Evolutionary conservation across 495 filamentous ascomycete genomes (phyloP).

Genomic region (Tricharina praecox): DNA sequence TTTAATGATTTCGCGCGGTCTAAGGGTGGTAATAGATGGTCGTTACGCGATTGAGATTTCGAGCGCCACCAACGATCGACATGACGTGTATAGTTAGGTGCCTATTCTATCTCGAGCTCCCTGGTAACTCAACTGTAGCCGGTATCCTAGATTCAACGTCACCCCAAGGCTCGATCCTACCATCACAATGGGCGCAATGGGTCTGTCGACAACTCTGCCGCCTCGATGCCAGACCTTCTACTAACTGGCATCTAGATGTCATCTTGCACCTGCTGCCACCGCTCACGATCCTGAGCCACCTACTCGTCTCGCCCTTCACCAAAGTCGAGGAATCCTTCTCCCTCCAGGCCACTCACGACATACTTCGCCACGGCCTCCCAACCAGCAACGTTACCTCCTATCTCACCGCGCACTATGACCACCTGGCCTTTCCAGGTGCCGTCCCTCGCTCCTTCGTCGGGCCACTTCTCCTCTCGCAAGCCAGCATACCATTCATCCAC

Average conservation of each 20-base stretch:
- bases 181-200: no score
- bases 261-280: slow-evolving; percentile 44
- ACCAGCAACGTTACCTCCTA: slow-evolving; percentile 34
- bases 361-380: slow-evolving; percentile 63
- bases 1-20: no score
- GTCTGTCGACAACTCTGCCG: no score
- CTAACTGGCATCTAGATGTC: slow-evolving; percentile 35
- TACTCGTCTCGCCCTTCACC: slow-evolving; percentile 70
- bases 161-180: no score
- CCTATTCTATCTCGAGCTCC: no score
- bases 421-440: slow-evolving; percentile 76
- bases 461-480: slow-evolving; percentile 49
- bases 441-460: slow-evolving; percentile 86
- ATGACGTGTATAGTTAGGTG: no score
- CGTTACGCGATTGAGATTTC: no score
- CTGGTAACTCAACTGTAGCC: no score
- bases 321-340: slow-evolving; percentile 99
- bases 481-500: slow-evolving; percentile 45
- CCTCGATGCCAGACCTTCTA: no score
- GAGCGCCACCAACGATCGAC: no score
- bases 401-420: slow-evolving; percentile 55
- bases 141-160: no score
- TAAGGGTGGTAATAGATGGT: no score
- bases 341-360: slow-evolving; percentile 85
- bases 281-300: slow-evolving; percentile 52